Evolutionary conservation across 495 filamentous ascomycete species (phyloP), one percentile per base, ranked within the genome.

Genomic region (Hypoxylon rickii): DNA sequence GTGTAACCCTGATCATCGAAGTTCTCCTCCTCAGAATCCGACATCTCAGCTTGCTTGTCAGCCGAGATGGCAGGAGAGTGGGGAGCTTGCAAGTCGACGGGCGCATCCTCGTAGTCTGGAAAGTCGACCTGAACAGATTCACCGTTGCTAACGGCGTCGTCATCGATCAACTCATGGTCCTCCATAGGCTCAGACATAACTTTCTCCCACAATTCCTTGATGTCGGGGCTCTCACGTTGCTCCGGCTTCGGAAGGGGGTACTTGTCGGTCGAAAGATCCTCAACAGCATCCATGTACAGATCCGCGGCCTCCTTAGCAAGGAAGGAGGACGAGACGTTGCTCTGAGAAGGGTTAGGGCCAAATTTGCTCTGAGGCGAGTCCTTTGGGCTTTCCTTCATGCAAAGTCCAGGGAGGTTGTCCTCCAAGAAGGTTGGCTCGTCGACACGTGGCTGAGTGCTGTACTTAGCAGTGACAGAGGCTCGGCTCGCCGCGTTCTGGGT

Each of bases 1-100:
- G 84, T 84, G 65, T 90, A 93, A 2, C 86, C 90, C 64, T 90
- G 87, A 7, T 90, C 89, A n/a, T 89, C 87, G 50, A 88, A 89
- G 60, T 89, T 87, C 26, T 89, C 86, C 7, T 86, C 83, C 5
- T 92, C 87, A 12, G 87, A 86, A 21, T 89, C 61, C 4, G 64
- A 65, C 3, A 57, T 32, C 8, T 64, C 62, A 13, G 36, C 32
- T 5, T 41, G 37, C 18, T 62, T 39, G n/a, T 54, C 52, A 38
- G 40, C 19, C 0, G 44, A 22, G 3, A 45, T 29, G 10, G 33
- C 8, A 11, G 37, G 15, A 13, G 22, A 16, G 13, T 29, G 36
- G 8, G 3, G 21, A 10, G 19, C 44, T 44, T 17, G 36, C 22
- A 12, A 13, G 1, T 43, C 16, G 10, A 26, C 24, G 1, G 32